Percentiles rank a stretch among this genome's conserved stretches.
phyloP scores from a whole-genome alignment of 2,329 filamentous ascomycete species.

The Paecilomyces fulvus region DNA sequence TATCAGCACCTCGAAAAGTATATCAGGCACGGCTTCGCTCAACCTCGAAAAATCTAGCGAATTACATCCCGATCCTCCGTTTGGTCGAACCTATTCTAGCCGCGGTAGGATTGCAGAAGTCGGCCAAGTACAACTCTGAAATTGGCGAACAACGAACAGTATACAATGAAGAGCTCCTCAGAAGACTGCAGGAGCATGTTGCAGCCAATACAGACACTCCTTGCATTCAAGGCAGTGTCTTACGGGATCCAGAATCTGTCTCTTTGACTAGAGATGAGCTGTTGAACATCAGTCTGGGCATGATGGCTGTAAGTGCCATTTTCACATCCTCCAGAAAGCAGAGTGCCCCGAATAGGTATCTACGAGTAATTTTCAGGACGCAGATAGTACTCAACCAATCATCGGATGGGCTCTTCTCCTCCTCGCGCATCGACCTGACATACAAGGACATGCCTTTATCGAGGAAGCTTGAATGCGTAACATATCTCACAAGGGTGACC shows the following conservation, averaged over 20 bases:
- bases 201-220: slow-evolving; percentile 4
- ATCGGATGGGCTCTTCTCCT: slow-evolving; percentile 5
- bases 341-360: not conserved
- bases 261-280: slow-evolving; percentile 3
- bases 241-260: slow-evolving; percentile 6
- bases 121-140: slow-evolving; percentile 3
- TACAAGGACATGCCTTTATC: slow-evolving; percentile 5
- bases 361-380: not conserved
- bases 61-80: slow-evolving; percentile 10
- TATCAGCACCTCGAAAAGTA: no score
- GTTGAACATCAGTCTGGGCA: slow-evolving; percentile 7
- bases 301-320: slow-evolving; percentile 5
- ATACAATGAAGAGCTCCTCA: slow-evolving; percentile 4
- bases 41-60: slow-evolving; percentile 7
- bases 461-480: not conserved
- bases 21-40: slow-evolving; percentile 3
- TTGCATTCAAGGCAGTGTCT: slow-evolving; percentile 8
- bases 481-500: no score
- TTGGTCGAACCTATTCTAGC: slow-evolving; percentile 3
- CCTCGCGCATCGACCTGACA: slow-evolving; percentile 6
- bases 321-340: not conserved
- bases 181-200: slow-evolving; percentile 4
- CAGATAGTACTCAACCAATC: slow-evolving; percentile 5
- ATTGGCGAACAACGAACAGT: slow-evolving; percentile 3
- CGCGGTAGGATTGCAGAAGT: not conserved